Evolutionary conservation across 306 rosid species (phyloP), one percentile per base, ranked within the genome.

Genomic region (Inga oerstediana): DNA sequence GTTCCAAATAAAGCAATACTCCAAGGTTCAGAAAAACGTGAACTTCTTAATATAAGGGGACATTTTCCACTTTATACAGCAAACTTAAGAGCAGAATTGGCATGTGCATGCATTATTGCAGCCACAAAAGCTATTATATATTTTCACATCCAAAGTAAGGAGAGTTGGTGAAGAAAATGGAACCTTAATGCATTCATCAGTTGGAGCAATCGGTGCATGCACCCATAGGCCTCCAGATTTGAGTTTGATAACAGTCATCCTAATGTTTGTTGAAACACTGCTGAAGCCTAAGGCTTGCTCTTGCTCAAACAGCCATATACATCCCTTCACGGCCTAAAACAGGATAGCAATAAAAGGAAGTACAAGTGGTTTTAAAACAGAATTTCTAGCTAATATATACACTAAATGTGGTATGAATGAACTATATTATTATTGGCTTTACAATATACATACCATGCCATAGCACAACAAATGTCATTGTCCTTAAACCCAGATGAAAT

Each of bases 201-300:
- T 97, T 37, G 99, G 97, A 84, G 99, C 98, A 49, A 97, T 86
- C 58, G 99, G 99, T 15, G 98, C 99, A 87, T 97, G 99, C 68
- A 97, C 90, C 98, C 97, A 97, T 82, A 97, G 82, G 34, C 98
- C 98, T 45, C 99, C 98, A 73, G 98, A 91, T 89, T 92, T 94
- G 89, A 94, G 97, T 86, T 97, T 94, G 88, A 97, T 90, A 72
- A 97, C 92, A 0, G 99, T 94, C 98, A 97, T 97, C 87, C 98
- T 88, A 51, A 90, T 94, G 93, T 97, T 97, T n/a, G 99, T 97
- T 37, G 98, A 92, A 76, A 97, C 98, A 70, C 94, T 97, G 91
- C 99, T 94, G 95, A 96, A 96, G 69, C 99, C 99, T 84, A 96
- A 87, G 73, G 98, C 99, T 65, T 97, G 99, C 89, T 94, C 98